phyloP scores from a whole-genome alignment of 805 yeast species.

The Tetrapisispora namnaoensis region DNA sequence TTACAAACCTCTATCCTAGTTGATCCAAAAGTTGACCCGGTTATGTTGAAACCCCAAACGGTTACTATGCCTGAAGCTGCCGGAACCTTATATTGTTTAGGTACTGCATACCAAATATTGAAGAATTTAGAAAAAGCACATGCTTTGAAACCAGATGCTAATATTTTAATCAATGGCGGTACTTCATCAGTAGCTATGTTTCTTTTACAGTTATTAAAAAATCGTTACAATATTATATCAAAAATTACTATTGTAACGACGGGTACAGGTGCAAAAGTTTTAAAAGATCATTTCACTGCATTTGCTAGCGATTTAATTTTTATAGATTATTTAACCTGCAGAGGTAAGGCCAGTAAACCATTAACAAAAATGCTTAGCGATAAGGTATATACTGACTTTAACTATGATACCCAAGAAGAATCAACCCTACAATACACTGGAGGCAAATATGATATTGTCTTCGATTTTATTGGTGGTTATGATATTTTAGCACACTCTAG shows the following conservation, averaged over 20 bases:
- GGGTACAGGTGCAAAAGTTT: slow-evolving; percentile 38
- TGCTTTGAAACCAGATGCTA: slow-evolving; percentile 32
- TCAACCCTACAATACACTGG: slow-evolving; percentile 22
- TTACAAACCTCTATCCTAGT: slow-evolving; percentile 47
- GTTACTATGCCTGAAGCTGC: slow-evolving; percentile 48
- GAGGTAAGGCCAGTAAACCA: slow-evolving; percentile 28
- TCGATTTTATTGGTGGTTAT: slow-evolving; percentile 65
- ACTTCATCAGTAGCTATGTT: slow-evolving; percentile 64
- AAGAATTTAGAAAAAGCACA: slow-evolving; percentile 19
- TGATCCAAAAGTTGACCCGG: slow-evolving; percentile 42
- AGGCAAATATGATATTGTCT: slow-evolving; percentile 51
- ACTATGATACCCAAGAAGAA: slow-evolving; percentile 23
- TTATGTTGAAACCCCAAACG: slow-evolving; percentile 38
- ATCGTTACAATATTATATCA: slow-evolving; percentile 36
- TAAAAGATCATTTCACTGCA: slow-evolving; percentile 32
- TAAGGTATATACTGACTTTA: slow-evolving; percentile 29
- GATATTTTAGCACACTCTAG: slow-evolving; percentile 39
- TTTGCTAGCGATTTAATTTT: slow-evolving; percentile 33
- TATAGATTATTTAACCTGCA: slow-evolving; percentile 23
- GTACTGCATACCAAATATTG: slow-evolving; percentile 48
- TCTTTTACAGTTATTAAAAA: slow-evolving; percentile 49
- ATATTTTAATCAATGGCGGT: slow-evolving; percentile 64
- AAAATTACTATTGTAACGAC: slow-evolving; percentile 53
- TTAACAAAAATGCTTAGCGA: slow-evolving; percentile 24
- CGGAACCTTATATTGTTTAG: slow-evolving; percentile 51